Percentiles rank a stretch among this genome's conserved stretches.
Conservation (phyloP, 2,329 filamentous ascomycete genomes). For the Claviceps paspali region DNA sequence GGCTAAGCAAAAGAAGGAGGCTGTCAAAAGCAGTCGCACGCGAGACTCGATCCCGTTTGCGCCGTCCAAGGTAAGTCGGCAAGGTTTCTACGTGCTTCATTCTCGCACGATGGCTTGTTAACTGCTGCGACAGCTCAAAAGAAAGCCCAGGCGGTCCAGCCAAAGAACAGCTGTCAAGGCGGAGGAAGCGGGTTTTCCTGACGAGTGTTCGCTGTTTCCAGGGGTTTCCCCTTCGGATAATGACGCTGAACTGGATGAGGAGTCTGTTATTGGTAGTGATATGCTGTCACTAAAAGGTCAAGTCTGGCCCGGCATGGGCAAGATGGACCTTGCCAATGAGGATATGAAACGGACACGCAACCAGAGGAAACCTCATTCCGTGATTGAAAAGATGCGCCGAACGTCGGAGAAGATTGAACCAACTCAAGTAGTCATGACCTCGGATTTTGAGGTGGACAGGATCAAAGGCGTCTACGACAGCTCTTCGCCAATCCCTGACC, state of each 20-base stretch:
- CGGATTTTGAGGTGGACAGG: constrained; percentile 33
- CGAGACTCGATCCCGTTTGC: constrained; percentile 9
- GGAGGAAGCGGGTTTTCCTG: constrained; percentile 13
- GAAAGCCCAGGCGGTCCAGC: constrained; percentile 14
- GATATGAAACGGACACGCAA: constrained; percentile 62
- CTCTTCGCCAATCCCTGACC: constrained; percentile 30
- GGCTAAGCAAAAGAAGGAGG: constrained; percentile 56
- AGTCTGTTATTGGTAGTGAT: constrained; percentile 12
- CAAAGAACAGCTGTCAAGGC: constrained; percentile 12
- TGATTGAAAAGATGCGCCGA: constrained; percentile 50
- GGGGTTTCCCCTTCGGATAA: constrained; percentile 15
- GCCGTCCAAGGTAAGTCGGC: constrained; percentile 11
- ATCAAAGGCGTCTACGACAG: constrained; percentile 44
- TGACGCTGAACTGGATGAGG: constrained; percentile 16
- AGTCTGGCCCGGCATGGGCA: constrained; percentile 62
- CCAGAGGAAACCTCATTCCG: constrained; percentile 60
- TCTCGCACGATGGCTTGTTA: background rate
- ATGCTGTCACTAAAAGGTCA: constrained; percentile 47
- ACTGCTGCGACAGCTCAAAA: constrained; percentile 12
- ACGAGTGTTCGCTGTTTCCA: constrained; percentile 15
- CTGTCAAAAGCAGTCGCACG: constrained; percentile 33
- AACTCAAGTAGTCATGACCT: constrained; percentile 48
- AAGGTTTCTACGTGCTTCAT: background rate
- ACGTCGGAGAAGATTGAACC: constrained; percentile 49
- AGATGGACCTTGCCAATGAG: constrained; percentile 66